Percentiles rank a stretch among this genome's conserved stretches.
phyloP scores from a whole-genome alignment of 2,329 filamentous ascomycete genomes.

The Aspergillus bombycis region DNA sequence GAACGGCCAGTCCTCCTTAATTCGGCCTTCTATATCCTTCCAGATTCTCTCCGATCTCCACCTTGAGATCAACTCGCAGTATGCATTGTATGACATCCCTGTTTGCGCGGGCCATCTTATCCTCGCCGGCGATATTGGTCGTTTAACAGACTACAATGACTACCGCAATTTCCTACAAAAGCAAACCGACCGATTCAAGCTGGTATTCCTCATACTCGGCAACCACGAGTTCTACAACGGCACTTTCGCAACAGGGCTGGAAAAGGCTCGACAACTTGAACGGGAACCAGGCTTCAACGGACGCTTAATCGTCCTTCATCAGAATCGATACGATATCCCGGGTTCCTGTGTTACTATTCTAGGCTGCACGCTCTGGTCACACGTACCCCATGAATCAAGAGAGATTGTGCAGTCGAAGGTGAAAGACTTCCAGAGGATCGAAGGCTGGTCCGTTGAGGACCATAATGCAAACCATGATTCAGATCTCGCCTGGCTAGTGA shows the following conservation, averaged over 20 bases:
- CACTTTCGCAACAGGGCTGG: conserved; percentile 24
- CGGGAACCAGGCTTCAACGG: conserved; percentile 31
- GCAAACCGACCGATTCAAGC: conserved; percentile 23
- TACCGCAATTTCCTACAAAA: conserved; percentile 30
- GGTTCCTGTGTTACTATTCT: conserved; percentile 51
- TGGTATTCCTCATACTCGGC: conserved; percentile 29
- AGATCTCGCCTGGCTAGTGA: conserved; percentile 57
- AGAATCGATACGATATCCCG: conserved; percentile 29
- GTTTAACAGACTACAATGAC: conserved; percentile 27
- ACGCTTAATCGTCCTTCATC: conserved; percentile 32
- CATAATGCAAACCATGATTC: conserved; percentile 54
- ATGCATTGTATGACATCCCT: conserved; percentile 26
- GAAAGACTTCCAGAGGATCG: conserved; percentile 60
- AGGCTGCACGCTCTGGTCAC: conserved; percentile 63
- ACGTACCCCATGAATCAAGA: conserved; percentile 46
- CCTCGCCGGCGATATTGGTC: conserved; percentile 29
- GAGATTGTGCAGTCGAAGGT: conserved; percentile 50
- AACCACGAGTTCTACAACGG: conserved; percentile 36
- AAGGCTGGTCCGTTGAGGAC: conserved; percentile 53
- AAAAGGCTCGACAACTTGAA: conserved; percentile 31
- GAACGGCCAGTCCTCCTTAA: conserved; percentile 11
- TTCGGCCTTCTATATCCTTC: conserved; percentile 19
- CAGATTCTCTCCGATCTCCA: conserved; percentile 36
- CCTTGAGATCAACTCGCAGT: conserved; percentile 33
- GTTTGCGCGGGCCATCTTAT: conserved; percentile 25